Evolutionary conservation across 306 rosid species (phyloP), one percentile per base, ranked within the genome.

Genomic region (Begonia peltatifolia): DNA sequence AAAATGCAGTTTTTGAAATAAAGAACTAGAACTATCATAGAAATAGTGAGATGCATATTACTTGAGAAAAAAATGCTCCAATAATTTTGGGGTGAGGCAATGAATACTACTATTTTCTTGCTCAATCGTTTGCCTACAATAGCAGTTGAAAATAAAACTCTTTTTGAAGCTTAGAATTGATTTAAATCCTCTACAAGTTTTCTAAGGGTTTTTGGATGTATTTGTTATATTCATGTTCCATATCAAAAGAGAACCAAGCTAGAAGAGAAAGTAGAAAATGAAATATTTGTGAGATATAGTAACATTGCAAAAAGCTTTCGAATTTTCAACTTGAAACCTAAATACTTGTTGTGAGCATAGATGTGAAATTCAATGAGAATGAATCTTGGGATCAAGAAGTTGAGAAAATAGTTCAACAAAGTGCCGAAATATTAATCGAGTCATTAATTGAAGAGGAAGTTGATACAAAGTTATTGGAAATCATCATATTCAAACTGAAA

Each of bases 21-120:
- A 55, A 55, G 18, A 63, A 56, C 11, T n/a, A 48, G 12, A 53
- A 55, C 36, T 2, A 12, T 55, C 0, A 22, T 63, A 42, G 44
- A 63, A 14, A 55, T 55, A 43, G 30, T 23, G 9, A n/a, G 12
- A 12, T 3, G 10, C 0, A 63, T 63, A 30, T 14, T 60, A 6
- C 10, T 35, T 0, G 41, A 10, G 12, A 62, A 62, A 6, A 30
- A 10, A 3, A 5, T 1, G 22, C 53, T 7, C 67, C 47, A 9
- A 53, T n/a, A n/a, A 1, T 54, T 53, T 1, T 49, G 11, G 60
- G 54, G 11, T n/a, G 41, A 62, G 9, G 67, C 13, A 13, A 9
- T 54, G 3, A 20, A 43, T 12, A 52, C 43, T 6, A 1, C 5
- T 2, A 10, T 61, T 1, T 52, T 42, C 12, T 12, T 48, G 9